Base-by-base conservation (phyloP, 192 early-diverging fungal genomes). In the Coemansia sp. region DNA sequence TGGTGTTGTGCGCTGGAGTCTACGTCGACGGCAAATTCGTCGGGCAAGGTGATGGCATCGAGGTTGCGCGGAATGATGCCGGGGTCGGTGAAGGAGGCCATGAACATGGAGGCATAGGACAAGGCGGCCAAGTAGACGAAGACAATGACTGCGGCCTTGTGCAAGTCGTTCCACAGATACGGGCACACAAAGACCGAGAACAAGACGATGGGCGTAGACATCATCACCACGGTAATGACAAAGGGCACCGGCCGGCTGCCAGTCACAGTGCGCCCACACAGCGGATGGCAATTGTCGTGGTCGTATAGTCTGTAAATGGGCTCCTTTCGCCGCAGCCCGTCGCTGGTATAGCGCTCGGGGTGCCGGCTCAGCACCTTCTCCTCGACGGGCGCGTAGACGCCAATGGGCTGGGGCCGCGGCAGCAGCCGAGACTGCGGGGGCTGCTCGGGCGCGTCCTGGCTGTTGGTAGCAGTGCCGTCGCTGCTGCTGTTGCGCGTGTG, bases 41-140 rank as follows among this genome's bases (percentile, higher is more conserved):
- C 80, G 0, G 80, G 80, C 50, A 72, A 48, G 3, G 75, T 74
- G 21, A 83, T 62, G n/a, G 86, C 84, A 64, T 93, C 86, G 29
- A 91, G 78, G 56, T 89, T 87, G 69, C 89, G 84, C 48, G 91
- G 91, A 67, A 93, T 81, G 34, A 91, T 88, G 14, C 91, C 91
- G 7, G 91, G 91, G 69, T 93, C 91, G 10, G 88, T 87, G 83
- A 89, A 90, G 31, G 91, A 90, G 40, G 91, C 79, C 80, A 86
- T 90, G 45, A 91, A 64, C 91, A 93, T 93, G 3, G 88, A 89
- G 3, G 85, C 77, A 14, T 88, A 67, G 7, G 88, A 70, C 45
- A 91, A 71, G 2, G 88, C 77, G 21, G 89, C 83, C 46, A 91
- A 41, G 51, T 93, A 93, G 3, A 76, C 81, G 69, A 91, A 91